phyloP scores from a whole-genome alignment of 148 eudicot genomes.

The Chenopodium album region DNA sequence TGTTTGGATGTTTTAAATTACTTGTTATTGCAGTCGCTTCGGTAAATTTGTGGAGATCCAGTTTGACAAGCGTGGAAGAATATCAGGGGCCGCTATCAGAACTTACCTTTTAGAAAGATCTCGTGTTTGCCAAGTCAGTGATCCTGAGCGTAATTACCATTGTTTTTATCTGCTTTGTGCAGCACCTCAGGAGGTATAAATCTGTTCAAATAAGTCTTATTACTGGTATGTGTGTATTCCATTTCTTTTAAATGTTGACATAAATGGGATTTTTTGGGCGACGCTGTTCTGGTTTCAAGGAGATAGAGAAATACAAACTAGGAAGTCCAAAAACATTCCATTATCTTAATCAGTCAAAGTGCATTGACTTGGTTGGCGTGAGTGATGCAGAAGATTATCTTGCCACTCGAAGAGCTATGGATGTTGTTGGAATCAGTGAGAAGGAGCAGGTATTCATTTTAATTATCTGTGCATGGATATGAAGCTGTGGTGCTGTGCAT shows the following conservation, averaged over 20 bases:
- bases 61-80: slow-evolving; percentile 96
- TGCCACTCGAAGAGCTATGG: slow-evolving; percentile 98
- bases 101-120: slow-evolving; percentile 96
- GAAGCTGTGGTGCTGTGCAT: slow-evolving; percentile 9
- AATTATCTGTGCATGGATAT: slow-evolving; percentile 1
- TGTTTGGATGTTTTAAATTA: neutral
- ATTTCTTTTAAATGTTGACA: slow-evolving; percentile 6
- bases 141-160: slow-evolving; percentile 98
- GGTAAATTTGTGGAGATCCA: slow-evolving; percentile 99
- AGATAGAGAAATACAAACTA: slow-evolving; percentile 71
- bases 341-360: slow-evolving; percentile 92
- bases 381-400: slow-evolving; percentile 91
- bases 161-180: slow-evolving; percentile 99
- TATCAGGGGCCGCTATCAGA: slow-evolving; percentile 99
- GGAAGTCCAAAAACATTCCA: slow-evolving; percentile 75
- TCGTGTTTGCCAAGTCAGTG: slow-evolving; percentile 88
- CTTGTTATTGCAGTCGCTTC: slow-evolving; percentile 69
- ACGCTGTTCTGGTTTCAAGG: slow-evolving; percentile 49
- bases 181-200: slow-evolving; percentile 87
- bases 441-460: slow-evolving; percentile 31
- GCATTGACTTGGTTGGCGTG: slow-evolving; percentile 76
- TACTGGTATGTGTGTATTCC: neutral
- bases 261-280: neutral
- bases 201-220: neutral
- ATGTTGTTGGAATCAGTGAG: slow-evolving; percentile 85